A percentile compares a stretch with the other conserved stretches of the same genome.
These are phyloP conservation scores for Stephania yunnanensis DNA, from an alignment of 164 flowering plant genomes.

Conservation along the genomic window DNA sequence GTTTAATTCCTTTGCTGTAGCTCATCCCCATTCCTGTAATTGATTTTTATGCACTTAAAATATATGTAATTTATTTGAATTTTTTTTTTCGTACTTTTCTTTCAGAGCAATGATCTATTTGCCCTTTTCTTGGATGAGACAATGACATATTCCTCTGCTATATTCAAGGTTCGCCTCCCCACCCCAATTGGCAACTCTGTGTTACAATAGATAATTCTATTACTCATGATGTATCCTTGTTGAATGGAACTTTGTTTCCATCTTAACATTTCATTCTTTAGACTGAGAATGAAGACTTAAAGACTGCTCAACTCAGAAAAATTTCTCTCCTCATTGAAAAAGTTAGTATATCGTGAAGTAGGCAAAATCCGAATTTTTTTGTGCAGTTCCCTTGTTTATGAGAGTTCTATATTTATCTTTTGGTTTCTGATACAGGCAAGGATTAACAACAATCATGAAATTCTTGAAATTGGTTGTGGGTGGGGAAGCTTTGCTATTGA, in stretches of 20 bases:
- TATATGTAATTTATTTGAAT: not conserved
- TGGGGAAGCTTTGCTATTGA: conserved; percentile 96
- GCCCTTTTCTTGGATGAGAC: conserved; percentile 85
- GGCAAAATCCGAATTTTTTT: not conserved
- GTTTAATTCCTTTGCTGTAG: not conserved
- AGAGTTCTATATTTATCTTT: not conserved
- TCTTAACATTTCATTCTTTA: conserved; percentile 17
- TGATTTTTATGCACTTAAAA: not conserved
- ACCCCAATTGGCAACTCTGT: not conserved
- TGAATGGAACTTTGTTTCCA: not conserved
- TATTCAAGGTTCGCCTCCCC: conserved; percentile 60
- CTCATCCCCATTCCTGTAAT: not conserved
- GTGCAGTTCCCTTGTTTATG: not conserved
- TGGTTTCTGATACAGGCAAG: conserved; percentile 43
- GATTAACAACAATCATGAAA: conserved; percentile 50
- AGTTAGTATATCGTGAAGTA: conserved; percentile 27
- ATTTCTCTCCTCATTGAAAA: conserved; percentile 70
- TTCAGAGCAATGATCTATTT: conserved; percentile 84
- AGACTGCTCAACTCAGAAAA: conserved; percentile 76
- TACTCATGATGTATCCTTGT: not conserved
- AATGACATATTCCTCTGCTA: conserved; percentile 88
- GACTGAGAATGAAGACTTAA: conserved; percentile 69
- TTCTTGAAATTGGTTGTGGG: conserved; percentile 91
- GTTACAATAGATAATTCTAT: not conserved
- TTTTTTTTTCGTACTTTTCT: conserved; percentile 9